Evolutionary conservation across 129 eudicot genomes (phyloP).

Genomic region (Flaveria robusta): DNA sequence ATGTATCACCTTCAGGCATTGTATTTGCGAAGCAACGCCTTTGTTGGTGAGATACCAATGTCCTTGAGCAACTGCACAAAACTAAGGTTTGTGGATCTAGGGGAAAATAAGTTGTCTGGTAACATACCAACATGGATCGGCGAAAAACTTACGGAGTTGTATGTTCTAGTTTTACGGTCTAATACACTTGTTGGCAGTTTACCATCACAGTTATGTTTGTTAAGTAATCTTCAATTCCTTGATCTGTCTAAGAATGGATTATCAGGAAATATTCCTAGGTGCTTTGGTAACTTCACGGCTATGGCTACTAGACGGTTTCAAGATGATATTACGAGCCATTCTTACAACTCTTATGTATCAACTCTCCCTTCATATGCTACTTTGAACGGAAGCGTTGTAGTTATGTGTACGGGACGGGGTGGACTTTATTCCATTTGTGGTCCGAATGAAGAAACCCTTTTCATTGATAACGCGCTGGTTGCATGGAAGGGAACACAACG

Average conservation of each 20-base stretch:
- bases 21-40: constrained; percentile 22
- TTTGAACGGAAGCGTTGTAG: background rate
- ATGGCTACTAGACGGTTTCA: background rate
- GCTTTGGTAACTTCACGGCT: constrained; percentile 23
- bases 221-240: constrained; percentile 25
- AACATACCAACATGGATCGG: constrained; percentile 40
- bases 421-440: background rate
- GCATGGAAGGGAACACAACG: constrained; percentile 30
- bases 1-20: background rate
- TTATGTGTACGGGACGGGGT: background rate
- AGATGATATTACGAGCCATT: background rate
- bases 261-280: constrained; percentile 32
- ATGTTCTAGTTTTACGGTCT: constrained; percentile 21
- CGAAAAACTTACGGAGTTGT: background rate
- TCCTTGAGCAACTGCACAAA: constrained; percentile 26
- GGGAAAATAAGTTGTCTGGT: constrained; percentile 28
- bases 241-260: constrained; percentile 32
- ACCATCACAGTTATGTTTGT: constrained; percentile 26
- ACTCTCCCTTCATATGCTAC: background rate
- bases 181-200: constrained; percentile 31
- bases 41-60: constrained; percentile 29
- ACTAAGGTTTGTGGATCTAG: constrained; percentile 24
- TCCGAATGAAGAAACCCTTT: background rate
- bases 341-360: background rate
- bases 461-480: constrained; percentile 19